Conservation (phyloP, 2,329 filamentous ascomycete genomes). For the Emergomyces pasteurianus region DNA sequence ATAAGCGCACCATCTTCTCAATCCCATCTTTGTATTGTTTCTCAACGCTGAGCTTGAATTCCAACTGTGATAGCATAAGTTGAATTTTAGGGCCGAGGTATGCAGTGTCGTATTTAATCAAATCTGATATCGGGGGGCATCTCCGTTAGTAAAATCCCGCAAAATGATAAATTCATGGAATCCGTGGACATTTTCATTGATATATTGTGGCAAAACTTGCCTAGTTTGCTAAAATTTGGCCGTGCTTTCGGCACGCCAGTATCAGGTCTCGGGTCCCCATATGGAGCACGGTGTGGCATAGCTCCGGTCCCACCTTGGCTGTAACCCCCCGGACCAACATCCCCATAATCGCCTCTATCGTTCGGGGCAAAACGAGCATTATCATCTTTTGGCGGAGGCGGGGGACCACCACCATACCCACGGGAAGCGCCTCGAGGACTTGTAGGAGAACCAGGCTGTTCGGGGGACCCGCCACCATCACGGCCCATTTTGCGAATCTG, state of each 20-base stretch:
- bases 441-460: conserved; percentile 26
- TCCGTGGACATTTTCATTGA: not conserved
- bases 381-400: conserved; percentile 65
- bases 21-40: conserved; percentile 98
- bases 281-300: conserved; percentile 73
- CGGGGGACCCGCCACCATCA: conserved; percentile 15
- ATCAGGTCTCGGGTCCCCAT: conserved; percentile 58
- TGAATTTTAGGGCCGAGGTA: conserved; percentile 95
- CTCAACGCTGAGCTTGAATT: conserved; percentile 97
- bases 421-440: conserved; percentile 37
- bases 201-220: conserved; percentile 40
- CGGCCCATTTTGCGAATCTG: conserved; percentile 66
- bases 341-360: conserved; percentile 54
- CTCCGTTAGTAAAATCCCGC: not conserved
- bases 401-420: conserved; percentile 30
- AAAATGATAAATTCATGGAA: not conserved
- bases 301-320: conserved; percentile 53
- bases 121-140: conserved; percentile 44
- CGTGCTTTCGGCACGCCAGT: conserved; percentile 58
- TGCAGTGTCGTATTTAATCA: conserved; percentile 96
- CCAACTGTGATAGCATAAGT: conserved; percentile 95
- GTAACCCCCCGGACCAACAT: conserved; percentile 40
- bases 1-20: conserved; percentile 97
- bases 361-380: conserved; percentile 39
- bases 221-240: conserved; percentile 91